phyloP scores from a whole-genome alignment of 345 rosid genomes.

The Orychophragmus violaceus region DNA sequence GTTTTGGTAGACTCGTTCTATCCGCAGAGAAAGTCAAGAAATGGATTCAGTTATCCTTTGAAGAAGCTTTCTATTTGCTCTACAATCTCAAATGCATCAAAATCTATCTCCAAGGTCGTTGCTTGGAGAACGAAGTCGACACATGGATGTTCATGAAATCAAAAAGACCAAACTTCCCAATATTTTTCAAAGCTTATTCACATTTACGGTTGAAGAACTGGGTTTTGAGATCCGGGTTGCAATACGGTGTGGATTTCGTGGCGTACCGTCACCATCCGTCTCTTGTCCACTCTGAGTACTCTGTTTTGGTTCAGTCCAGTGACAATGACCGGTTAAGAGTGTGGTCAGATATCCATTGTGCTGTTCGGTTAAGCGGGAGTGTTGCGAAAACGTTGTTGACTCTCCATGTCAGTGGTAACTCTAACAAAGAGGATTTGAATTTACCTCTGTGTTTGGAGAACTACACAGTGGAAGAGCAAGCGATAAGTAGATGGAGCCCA shows the following conservation, averaged over 20 bases:
- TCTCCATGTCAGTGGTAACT: conserved; percentile 37
- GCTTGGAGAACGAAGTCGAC: conserved; percentile 32
- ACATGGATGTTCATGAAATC: conserved; percentile 51
- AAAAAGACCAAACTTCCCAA: conserved; percentile 46
- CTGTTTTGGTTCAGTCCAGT: conserved; percentile 44
- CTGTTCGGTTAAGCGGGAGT: conserved; percentile 65
- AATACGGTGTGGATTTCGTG: conserved; percentile 76
- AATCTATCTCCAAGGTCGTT: conserved; percentile 34
- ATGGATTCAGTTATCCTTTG: conserved; percentile 63
- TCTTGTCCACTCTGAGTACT: conserved; percentile 78
- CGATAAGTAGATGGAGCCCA: conserved; percentile 61
- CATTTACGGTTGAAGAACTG: conserved; percentile 66
- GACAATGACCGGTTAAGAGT: conserved; percentile 39
- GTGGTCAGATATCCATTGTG: conserved; percentile 70
- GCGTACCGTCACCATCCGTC: conserved; percentile 84
- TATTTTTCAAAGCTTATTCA: conserved; percentile 61
- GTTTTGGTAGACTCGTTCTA: conserved; percentile 50
- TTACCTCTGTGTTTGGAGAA: conserved; percentile 38
- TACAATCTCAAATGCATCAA: conserved; percentile 58
- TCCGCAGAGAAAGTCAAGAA: conserved; percentile 60
- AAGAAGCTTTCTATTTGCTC: conserved; percentile 71
- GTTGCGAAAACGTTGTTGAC: conserved; percentile 67
- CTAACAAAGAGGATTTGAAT: conserved; percentile 28
- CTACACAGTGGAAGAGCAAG: conserved; percentile 47
- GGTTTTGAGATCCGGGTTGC: conserved; percentile 67